A percentile compares a stretch with the other conserved stretches of the same genome.
These are phyloP conservation scores for Salicornia ramosissima DNA, from an alignment of 148 eudicot species.

Conservation along the genomic window DNA sequence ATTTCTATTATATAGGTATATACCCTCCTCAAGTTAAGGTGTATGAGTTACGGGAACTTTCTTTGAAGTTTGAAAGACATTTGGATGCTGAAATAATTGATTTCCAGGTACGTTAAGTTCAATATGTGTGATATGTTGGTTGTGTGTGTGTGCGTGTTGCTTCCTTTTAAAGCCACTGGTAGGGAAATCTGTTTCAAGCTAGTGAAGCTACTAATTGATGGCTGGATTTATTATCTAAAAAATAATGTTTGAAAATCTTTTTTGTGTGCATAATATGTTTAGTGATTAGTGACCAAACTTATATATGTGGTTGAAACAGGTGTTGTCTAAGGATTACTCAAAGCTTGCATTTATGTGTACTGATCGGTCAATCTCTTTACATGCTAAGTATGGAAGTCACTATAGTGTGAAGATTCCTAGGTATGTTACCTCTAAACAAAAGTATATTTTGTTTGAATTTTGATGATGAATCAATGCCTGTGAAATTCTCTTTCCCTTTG, in stretches of 20 bases:
- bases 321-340: constrained; percentile 79
- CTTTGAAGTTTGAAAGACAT: constrained; percentile 94
- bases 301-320: constrained; percentile 35
- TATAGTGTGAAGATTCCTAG: constrained; percentile 84
- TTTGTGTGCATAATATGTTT: not conserved
- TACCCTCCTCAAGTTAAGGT: constrained; percentile 97
- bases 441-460: not conserved
- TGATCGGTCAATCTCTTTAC: constrained; percentile 77
- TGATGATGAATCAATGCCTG: not conserved
- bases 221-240: too few species aligned
- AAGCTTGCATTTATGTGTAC: constrained; percentile 94
- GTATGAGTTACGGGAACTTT: constrained; percentile 72
- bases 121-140: not conserved
- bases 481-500: not conserved
- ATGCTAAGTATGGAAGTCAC: constrained; percentile 94
- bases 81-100: constrained; percentile 76
- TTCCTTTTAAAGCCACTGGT: too few species aligned
- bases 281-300: not conserved
- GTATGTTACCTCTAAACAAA: constrained; percentile 23
- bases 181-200: too few species aligned
- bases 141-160: too few species aligned
- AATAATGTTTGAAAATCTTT: not conserved
- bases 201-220: not conserved
- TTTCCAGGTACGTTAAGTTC: constrained; percentile 52
- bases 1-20: constrained; percentile 48